These are phyloP conservation scores for Henckelia pumila DNA, from an alignment of 257 asterid genomes.

Conservation along the genomic window DNA sequence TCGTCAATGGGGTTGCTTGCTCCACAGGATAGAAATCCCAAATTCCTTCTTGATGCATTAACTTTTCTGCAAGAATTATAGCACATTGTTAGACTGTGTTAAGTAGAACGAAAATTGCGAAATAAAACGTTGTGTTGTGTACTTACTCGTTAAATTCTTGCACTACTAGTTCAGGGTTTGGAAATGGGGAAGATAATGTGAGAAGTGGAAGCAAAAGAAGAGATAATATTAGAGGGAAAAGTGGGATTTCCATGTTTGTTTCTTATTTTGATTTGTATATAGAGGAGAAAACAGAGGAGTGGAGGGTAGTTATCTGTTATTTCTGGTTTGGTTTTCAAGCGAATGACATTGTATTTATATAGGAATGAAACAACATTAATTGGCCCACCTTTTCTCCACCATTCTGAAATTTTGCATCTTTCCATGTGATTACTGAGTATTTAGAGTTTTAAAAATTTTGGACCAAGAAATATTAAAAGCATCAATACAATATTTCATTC, in stretches of 20 bases:
- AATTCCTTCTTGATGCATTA: background rate
- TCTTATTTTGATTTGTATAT: no score
- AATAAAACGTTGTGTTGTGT: background rate
- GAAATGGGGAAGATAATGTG: background rate
- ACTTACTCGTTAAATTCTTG: background rate
- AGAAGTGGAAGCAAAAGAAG: background rate
- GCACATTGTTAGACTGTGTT: background rate
- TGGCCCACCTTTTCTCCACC: background rate
- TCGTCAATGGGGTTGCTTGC: constrained; percentile 5
- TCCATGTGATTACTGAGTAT: background rate
- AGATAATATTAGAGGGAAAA: background rate
- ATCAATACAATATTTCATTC: no score
- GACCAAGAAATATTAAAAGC: no score
- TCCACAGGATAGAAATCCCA: background rate
- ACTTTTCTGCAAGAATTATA: background rate
- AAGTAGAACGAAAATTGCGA: background rate
- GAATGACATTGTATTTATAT: background rate
- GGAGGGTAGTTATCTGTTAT: background rate
- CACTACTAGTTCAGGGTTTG: background rate
- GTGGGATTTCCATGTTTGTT: background rate
- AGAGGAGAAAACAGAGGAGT: background rate
- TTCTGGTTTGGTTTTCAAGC: background rate
- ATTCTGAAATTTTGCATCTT: background rate
- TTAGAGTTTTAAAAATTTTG: no score
- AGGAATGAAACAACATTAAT: background rate